Conservation (phyloP, 176 grass and related monocot species). For the Oryza glaberrima region DNA sequence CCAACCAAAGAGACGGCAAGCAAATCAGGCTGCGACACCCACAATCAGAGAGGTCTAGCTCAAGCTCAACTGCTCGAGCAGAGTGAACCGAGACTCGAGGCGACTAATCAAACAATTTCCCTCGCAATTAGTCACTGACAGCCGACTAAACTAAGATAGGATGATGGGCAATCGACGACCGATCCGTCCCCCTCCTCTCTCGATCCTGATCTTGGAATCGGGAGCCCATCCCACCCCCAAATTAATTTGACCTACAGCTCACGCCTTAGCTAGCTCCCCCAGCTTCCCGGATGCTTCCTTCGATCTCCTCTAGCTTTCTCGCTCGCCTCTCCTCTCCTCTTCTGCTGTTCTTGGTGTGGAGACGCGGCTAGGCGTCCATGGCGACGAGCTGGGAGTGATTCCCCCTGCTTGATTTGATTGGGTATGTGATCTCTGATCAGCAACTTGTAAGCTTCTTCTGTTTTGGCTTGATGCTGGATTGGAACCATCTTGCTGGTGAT, state of each 20-base stretch:
- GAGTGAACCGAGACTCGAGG: conserved; percentile 5
- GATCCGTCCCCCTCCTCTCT: background rate
- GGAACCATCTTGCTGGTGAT: background rate
- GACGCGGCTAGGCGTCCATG: background rate
- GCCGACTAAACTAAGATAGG: background rate
- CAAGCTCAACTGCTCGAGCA: background rate
- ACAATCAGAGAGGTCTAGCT: background rate
- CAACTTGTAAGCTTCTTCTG: background rate
- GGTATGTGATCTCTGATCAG: background rate
- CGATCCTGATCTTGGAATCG: conserved; percentile 24
- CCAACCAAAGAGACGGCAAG: background rate
- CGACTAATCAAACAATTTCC: conserved; percentile 30
- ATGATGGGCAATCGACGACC: background rate
- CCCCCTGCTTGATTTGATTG: background rate
- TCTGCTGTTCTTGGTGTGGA: conserved; percentile 5
- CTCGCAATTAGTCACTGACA: conserved; percentile 15
- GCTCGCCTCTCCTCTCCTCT: background rate
- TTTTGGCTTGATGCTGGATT: background rate
- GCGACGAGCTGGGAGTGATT: background rate
- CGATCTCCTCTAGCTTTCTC: background rate
- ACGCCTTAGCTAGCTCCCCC: background rate
- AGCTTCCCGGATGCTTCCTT: conserved; percentile 35
- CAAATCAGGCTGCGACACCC: background rate
- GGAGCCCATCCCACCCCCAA: background rate
- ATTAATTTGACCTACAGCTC: conserved; percentile 24